Base-by-base conservation (phyloP, 2,329 filamentous ascomycete species). In the Claviceps quebecensis region DNA sequence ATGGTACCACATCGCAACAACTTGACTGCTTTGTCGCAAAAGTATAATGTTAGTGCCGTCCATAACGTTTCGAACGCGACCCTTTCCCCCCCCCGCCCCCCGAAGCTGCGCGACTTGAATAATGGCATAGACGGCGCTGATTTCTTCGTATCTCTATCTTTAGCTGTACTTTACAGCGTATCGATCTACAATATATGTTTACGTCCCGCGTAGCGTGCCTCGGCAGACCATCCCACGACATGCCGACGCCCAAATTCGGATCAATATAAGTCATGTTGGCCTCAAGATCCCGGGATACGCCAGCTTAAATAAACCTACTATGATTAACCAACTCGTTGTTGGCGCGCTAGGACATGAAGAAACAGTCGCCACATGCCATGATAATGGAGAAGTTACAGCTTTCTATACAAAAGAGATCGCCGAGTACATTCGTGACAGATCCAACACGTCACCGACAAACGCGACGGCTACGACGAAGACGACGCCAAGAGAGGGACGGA, bases 301-400 rank as follows among this genome's bases (percentile, higher is more conserved):
- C 34, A 74, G 82, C 52, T 54, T 54, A 0, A 23, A 49, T 0
- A 66, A 68, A 7, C 74, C 77, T 1, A 84, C 90, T 62, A 72
- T 75, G 34, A 74, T 86, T 47, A 91, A 90, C 59, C 77, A 84
- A 56, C 67, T 90, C 14, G 71, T 84, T 11, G 73, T 85, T 26
- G 84, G 84, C 16, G 76, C 84, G 46, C 67, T 91, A 13, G 87
- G 87, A 0, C 67, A 74, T 5, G 71, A 84, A 48, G 87, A 93
- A 64, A 76, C 89, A 34, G 57, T 91, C 5, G 64, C 87, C 4
- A 68, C 82, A 44, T 76, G 73, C 38, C 87, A 78, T 52, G 87
- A 91, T 58, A 84, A 88, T 54, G 87, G 87, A 6, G 87, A 91
- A 61, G 76, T 89, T 2, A 70, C 80, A 46, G 84, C 77, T 5